Conservation (phyloP, 2,329 filamentous ascomycete species). For the Epichloe sp. region DNA sequence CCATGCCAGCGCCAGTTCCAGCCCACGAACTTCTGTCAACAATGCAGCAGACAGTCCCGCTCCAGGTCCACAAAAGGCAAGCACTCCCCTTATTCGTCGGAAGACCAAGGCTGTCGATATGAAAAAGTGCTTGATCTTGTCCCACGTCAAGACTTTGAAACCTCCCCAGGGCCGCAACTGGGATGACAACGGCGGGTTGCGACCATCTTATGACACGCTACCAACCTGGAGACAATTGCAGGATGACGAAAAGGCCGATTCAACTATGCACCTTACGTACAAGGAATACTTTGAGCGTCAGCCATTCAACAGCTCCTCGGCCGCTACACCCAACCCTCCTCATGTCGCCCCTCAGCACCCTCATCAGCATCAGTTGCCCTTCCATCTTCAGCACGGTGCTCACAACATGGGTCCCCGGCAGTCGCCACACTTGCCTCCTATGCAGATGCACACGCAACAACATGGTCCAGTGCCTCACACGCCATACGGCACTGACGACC, state of each 20-base stretch:
- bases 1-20: conserved; percentile 54
- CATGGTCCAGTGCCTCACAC: conserved; percentile 53
- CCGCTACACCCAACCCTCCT: conserved; percentile 55
- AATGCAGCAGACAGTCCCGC: conserved; percentile 24
- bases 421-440: conserved; percentile 63
- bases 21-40: conserved; percentile 52
- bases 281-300: conserved; percentile 66
- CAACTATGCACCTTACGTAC: conserved; percentile 55
- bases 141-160: conserved; percentile 39
- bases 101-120: conserved; percentile 61
- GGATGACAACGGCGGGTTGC: conserved; percentile 68
- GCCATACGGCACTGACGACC: conserved; percentile 64
- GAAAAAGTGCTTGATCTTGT: conserved; percentile 49
- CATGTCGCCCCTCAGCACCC: conserved; percentile 60
- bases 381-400: conserved; percentile 65
- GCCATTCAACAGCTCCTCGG: conserved; percentile 39
- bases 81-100: conserved; percentile 48
- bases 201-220: conserved; percentile 68
- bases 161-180: conserved; percentile 47
- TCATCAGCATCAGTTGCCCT: conserved; percentile 73
- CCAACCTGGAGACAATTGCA: conserved; percentile 70
- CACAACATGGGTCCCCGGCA: conserved; percentile 55
- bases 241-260: conserved; percentile 57
- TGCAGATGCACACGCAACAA: conserved; percentile 63
- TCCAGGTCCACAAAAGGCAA: conserved; percentile 7